Evolutionary conservation across 345 rosid species (phyloP).

Genomic region (Eucalyptus caleyi): DNA sequence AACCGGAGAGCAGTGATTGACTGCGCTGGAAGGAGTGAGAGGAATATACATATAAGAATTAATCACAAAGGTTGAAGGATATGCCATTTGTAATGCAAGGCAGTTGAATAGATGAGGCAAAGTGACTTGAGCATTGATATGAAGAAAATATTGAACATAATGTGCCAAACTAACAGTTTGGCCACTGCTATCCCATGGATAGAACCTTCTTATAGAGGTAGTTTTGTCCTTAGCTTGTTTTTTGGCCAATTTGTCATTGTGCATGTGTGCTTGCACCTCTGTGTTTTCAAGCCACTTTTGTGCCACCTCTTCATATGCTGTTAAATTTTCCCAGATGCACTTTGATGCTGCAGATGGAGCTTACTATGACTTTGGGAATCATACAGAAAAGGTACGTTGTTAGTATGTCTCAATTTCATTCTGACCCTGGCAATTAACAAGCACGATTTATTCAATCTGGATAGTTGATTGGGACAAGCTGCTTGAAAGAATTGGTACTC

Average conservation of each 20-base stretch:
- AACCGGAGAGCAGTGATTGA: background rate
- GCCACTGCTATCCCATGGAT: background rate
- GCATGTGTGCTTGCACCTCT: background rate
- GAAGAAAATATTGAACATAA: background rate
- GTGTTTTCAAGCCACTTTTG: background rate
- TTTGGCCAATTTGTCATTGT: background rate
- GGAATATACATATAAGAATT: background rate
- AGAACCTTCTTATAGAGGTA: background rate
- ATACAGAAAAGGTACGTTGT: slow-evolving; percentile 65
- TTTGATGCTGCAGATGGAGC: slow-evolving; percentile 67
- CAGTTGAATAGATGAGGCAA: background rate
- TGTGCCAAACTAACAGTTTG: background rate
- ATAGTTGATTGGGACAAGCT: background rate
- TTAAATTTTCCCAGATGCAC: slow-evolving; percentile 55
- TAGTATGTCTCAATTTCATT: background rate
- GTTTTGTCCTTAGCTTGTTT: background rate
- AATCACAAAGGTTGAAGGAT: background rate
- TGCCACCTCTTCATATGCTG: background rate
- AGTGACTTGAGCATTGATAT: background rate
- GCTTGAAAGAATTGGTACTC: background rate
- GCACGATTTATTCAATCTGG: background rate
- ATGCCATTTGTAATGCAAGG: background rate
- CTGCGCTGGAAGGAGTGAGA: background rate
- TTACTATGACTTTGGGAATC: slow-evolving; percentile 87
- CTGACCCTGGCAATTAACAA: background rate